Evolutionary conservation across 208 protist species (phyloP).

Genomic region (Phytomonas sp.): DNA sequence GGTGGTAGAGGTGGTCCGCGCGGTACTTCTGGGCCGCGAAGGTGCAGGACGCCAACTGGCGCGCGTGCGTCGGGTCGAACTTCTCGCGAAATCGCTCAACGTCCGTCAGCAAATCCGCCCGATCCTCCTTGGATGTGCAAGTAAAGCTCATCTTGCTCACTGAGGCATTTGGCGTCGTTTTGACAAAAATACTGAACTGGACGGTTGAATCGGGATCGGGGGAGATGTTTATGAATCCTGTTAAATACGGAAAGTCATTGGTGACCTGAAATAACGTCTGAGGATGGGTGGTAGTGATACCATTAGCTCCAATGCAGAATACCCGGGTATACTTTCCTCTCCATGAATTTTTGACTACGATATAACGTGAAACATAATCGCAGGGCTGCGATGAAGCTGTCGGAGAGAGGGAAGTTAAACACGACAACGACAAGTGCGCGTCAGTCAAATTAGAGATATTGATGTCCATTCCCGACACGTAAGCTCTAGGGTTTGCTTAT

Average conservation of each 20-base stretch:
- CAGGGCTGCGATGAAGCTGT: background rate
- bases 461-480: background rate
- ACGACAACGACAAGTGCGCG: background rate
- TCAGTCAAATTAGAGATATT: background rate
- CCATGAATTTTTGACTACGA: slow-evolving; percentile 84
- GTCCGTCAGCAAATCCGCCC: slow-evolving; percentile 81
- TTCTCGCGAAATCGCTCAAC: slow-evolving; percentile 52
- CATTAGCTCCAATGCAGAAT: slow-evolving; percentile 47
- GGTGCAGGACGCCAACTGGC: slow-evolving; percentile 10
- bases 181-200: slow-evolving; percentile 48
- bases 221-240: slow-evolving; percentile 30
- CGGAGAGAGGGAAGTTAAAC: slow-evolving; percentile 2
- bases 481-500: background rate
- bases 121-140: slow-evolving; percentile 35
- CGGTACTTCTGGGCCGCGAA: slow-evolving; percentile 57
- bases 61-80: slow-evolving; percentile 43
- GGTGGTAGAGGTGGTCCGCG: slow-evolving; percentile 29
- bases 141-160: slow-evolving; percentile 63
- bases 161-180: slow-evolving; percentile 22
- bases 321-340: slow-evolving; percentile 81
- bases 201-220: slow-evolving; percentile 20
- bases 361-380: slow-evolving; percentile 60
- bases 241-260: slow-evolving; percentile 66
- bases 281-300: slow-evolving; percentile 70
- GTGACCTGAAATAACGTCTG: slow-evolving; percentile 66